phyloP scores from a whole-genome alignment of 257 asterid genomes.

The Nicotiana undulata region DNA sequence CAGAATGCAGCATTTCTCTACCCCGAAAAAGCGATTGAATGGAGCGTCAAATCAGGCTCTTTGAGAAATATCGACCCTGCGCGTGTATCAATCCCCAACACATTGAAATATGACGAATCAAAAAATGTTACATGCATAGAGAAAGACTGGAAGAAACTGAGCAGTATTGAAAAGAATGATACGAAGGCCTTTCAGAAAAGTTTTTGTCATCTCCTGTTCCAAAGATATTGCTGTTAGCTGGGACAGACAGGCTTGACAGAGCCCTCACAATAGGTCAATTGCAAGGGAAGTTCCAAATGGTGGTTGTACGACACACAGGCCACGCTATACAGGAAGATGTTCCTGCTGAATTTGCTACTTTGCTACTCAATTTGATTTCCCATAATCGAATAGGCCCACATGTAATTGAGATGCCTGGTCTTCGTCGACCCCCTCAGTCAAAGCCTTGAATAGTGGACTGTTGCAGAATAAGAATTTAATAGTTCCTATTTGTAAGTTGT shows the following conservation, averaged over 20 bases:
- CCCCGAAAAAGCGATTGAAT: slow-evolving; percentile 96
- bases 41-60: slow-evolving; percentile 92
- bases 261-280: slow-evolving; percentile 92
- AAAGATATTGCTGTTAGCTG: slow-evolving; percentile 91
- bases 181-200: slow-evolving; percentile 94
- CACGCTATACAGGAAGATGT: slow-evolving; percentile 99
- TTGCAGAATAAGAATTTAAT: not conserved
- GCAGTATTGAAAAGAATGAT: slow-evolving; percentile 95
- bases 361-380: slow-evolving; percentile 62
- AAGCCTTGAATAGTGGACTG: slow-evolving; percentile 8
- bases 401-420: slow-evolving; percentile 51
- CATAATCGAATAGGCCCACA: slow-evolving; percentile 73
- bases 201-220: slow-evolving; percentile 79
- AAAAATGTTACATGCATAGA: slow-evolving; percentile 79
- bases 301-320: slow-evolving; percentile 86
- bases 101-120: slow-evolving; percentile 66
- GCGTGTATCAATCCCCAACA: slow-evolving; percentile 82
- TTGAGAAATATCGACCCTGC: slow-evolving; percentile 90
- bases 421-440: not conserved
- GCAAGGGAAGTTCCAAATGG: slow-evolving; percentile 99
- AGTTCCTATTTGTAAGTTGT: not conserved
- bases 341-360: slow-evolving; percentile 75
- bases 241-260: slow-evolving; percentile 98
- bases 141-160: slow-evolving; percentile 87
- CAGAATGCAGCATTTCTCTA: slow-evolving; percentile 81